Evolutionary conservation across 1,139 yeast genomes (phyloP), one percentile per base, ranked within the genome.

Genomic region (Yarrowia galli): DNA sequence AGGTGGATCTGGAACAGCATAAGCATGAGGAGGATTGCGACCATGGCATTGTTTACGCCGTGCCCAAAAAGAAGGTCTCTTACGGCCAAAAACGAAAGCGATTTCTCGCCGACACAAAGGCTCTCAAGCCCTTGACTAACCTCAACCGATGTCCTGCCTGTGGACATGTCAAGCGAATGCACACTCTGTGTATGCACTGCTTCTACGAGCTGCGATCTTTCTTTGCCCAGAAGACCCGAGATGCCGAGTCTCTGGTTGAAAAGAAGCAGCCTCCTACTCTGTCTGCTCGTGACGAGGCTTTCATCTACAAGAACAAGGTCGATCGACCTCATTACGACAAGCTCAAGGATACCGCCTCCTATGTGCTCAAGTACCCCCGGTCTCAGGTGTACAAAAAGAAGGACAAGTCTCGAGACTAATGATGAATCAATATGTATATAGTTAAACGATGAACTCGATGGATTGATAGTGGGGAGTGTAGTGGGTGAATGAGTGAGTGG

Each of bases 131-230:
- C 67, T 82, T 91, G 72, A 85, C 88, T 69, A 89, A 91, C 76
- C 81, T 95, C 73, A 91, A 89, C 71, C 85, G 97, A 76, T 95
- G 99, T 78, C 97, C 98, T 5, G 89, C 97, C 0, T 95, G 99
- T 80, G 99, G 99, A 54, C 90, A 91, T 71, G 89, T 87, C 73
- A 93, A 93, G 79, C 84, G 98, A 75, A 87, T 96, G 1, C 97
- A 93, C 78, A 87, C 92, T 68, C 83, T 93, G 77, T 93, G 99
- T 79, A 92, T 92, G 97, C 86, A 90, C 76, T 93, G 99, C 79
- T 93, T 92, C 71, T 87, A 85, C 49, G 95, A 92, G 76, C 89
- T 93, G 74, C 88, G 86, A 76, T 81, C 84, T 68, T 83, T 90
- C 67, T 90, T 97, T 89, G 88, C 85, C 73, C 82, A 82, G 71